Evolutionary conservation across 371 early-diverging fungal species (phyloP).

Genomic region (Mucor velutinosus): DNA sequence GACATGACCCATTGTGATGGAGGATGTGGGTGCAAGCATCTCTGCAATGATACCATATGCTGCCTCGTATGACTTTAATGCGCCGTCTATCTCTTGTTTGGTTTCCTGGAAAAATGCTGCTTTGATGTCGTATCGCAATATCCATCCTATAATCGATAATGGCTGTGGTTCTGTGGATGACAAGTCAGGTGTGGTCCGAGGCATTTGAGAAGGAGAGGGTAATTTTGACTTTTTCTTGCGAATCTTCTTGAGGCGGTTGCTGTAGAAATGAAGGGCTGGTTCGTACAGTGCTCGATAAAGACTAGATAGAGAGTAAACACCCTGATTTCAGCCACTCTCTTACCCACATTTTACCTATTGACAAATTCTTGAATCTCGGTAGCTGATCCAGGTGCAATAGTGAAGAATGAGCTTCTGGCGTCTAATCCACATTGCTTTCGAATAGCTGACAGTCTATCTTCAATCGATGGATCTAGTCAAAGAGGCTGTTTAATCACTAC

Average conservation of each 20-base stretch:
- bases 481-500: background rate
- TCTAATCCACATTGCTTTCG: conserved; percentile 72
- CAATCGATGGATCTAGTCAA: conserved; percentile 54
- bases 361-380: conserved; percentile 68
- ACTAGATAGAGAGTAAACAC: conserved; percentile 19
- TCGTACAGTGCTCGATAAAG: conserved; percentile 72
- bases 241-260: conserved; percentile 70
- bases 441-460: conserved; percentile 66
- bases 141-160: conserved; percentile 72
- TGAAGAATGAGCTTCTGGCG: conserved; percentile 63
- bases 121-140: conserved; percentile 83
- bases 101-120: conserved; percentile 76
- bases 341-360: conserved; percentile 49
- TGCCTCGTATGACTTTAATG: conserved; percentile 74
- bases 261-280: conserved; percentile 70
- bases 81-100: conserved; percentile 76
- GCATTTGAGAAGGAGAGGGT: conserved; percentile 50
- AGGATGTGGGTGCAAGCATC: conserved; percentile 59
- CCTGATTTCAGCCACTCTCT: background rate
- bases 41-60: conserved; percentile 69
- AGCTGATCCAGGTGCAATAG: conserved; percentile 52
- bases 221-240: conserved; percentile 72
- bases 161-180: conserved; percentile 45
- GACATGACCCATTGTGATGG: conserved; percentile 47
- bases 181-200: conserved; percentile 26